These are phyloP conservation scores for Dactylellina parvicollis DNA, from an alignment of 2,329 filamentous ascomycete species.

Conservation along the genomic window DNA sequence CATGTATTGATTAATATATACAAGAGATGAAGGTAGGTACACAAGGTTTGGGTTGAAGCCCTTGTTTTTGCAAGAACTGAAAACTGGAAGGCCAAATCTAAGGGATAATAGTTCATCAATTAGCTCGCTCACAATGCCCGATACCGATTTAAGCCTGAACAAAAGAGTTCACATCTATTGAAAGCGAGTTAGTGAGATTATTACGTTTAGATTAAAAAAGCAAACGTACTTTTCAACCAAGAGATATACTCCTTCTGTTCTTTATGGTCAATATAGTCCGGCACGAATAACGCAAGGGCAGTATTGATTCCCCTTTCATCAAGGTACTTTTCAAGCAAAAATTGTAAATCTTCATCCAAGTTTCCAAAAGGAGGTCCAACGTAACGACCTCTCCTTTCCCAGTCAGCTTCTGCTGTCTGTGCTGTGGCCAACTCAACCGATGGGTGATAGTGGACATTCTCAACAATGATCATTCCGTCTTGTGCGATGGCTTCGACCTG, in stretches of 20 bases:
- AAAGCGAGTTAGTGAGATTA: not conserved
- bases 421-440: slow-evolving; percentile 80
- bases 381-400: slow-evolving; percentile 80
- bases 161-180: slow-evolving; percentile 44
- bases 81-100: too few relatives aligned
- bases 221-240: slow-evolving; percentile 77
- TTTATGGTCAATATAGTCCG: slow-evolving; percentile 97
- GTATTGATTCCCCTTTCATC: slow-evolving; percentile 93
- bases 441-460: slow-evolving; percentile 89
- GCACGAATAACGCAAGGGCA: slow-evolving; percentile 85
- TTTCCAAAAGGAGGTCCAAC: slow-evolving; percentile 91
- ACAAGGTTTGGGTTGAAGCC: too few relatives aligned
- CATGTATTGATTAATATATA: too few relatives aligned
- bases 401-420: slow-evolving; percentile 78
- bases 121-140: too few relatives aligned
- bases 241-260: slow-evolving; percentile 96
- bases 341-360: slow-evolving; percentile 94
- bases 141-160: slow-evolving; percentile 21
- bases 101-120: too few relatives aligned
- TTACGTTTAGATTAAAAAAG: slow-evolving; percentile 9
- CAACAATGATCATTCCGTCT: slow-evolving; percentile 85
- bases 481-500: slow-evolving; percentile 86
- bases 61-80: too few relatives aligned
- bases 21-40: too few relatives aligned
- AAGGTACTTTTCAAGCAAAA: slow-evolving; percentile 89